Evolutionary conservation across 1,284 basidiomycete species (phyloP).

Genomic region (Vanrija sp.): DNA sequence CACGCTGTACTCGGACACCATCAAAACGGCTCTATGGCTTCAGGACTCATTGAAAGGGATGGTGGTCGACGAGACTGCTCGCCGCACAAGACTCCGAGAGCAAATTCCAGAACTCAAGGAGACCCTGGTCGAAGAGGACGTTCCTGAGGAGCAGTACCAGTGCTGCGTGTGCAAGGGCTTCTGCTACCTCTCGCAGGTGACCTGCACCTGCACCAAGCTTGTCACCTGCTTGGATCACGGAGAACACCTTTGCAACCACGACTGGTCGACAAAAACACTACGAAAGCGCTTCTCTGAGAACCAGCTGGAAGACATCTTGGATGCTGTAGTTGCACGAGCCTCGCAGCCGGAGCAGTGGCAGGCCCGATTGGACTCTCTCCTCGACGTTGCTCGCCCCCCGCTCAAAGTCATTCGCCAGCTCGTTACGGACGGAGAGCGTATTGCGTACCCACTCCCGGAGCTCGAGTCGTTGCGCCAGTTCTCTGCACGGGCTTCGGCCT

Average conservation of each 20-base stretch:
- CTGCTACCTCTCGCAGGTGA: conserved; percentile 91
- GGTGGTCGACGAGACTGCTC: conserved; percentile 73
- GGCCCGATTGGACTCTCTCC: conserved; percentile 62
- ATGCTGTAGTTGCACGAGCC: conserved; percentile 66
- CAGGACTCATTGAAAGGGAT: conserved; percentile 79
- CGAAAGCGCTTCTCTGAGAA: conserved; percentile 78
- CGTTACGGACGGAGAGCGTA: conserved; percentile 79
- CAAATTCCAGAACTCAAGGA: conserved; percentile 59
- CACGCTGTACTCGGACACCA: conserved; percentile 86
- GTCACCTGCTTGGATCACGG: conserved; percentile 85
- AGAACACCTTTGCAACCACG: conserved; percentile 68
- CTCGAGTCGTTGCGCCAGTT: conserved; percentile 69
- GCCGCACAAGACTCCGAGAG: conserved; percentile 58
- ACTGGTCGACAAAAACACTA: conserved; percentile 60
- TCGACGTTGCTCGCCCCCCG: conserved; percentile 67
- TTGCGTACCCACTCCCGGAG: conserved; percentile 69
- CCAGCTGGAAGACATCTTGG: conserved; percentile 65
- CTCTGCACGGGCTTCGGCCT: conserved; percentile 72
- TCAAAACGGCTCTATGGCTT: conserved; percentile 88
- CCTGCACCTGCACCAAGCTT: conserved; percentile 67
- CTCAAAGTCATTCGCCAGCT: conserved; percentile 72
- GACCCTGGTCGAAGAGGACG: conserved; percentile 70
- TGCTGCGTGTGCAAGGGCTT: conserved; percentile 91
- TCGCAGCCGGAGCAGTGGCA: conserved; percentile 71
- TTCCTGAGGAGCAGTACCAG: conserved; percentile 88